Evolutionary conservation across 2,329 filamentous ascomycete species (phyloP), one percentile per base, ranked within the genome.

Genomic region (Exserohilum turcica): DNA sequence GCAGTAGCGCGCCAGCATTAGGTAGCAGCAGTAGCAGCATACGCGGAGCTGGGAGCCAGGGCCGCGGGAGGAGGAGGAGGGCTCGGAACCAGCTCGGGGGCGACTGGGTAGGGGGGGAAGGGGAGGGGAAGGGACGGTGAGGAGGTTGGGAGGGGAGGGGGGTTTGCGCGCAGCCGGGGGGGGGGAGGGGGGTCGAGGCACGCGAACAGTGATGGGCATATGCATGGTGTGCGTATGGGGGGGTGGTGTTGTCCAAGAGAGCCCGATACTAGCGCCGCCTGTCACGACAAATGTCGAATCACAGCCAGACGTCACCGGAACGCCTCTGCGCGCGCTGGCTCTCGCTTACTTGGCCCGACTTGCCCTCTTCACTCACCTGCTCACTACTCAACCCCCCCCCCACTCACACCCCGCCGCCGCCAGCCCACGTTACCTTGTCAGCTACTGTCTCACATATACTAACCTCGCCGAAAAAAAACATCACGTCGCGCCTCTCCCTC

Each of bases 31-130:
- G 61, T 24, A 24, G 21, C 21, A 24, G 21, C 21, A 24, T 24
- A 24, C 21, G 21, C 21, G 21, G 21, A 24, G 60, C 61, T 46
- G 52, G 58, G 55, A 64, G 61, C 66, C 65, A 70, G 66, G 61
- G 60, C 57, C 55, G 61, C 64, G 60, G 63, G 48, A 56, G 55
- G 54, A 51, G 63, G 48, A 56, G 55, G 54, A 51, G 49, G 43
- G 54, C 57, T 61, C 59, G 63, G 67, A 42, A 63, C 59, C 60
- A 64, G 65, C 57, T 59, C 44, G 56, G 46, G 47, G 47, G 53
- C 52, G 49, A 45, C 35, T 47, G 53, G 31, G 44, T 53, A 46
- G 33, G 54, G 53, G 51, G 32, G 51, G 7, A 37, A 31, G 31
- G 46, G 31, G 39, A 44, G 51, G 42, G 18, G 15, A 5, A 5